Base-by-base conservation (phyloP, 495 filamentous ascomycete species). In the Jackrogersella multiformis region DNA sequence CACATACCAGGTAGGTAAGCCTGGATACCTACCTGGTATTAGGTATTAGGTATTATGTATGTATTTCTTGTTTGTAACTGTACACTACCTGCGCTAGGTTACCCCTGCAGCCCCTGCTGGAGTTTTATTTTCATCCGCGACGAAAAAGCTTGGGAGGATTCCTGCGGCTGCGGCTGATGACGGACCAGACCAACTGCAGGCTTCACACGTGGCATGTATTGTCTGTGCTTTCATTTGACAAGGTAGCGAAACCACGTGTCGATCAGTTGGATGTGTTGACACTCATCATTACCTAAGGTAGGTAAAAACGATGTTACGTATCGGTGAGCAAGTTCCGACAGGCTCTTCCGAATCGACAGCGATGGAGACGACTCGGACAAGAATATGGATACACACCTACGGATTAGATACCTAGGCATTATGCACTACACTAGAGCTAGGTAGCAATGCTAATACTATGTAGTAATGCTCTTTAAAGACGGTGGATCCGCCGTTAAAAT, bases 141-240 rank as follows among this genome's bases (percentile, higher is more conserved):
- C 46, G 13, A 28, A 16, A 30, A 16, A 30, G 53, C 21, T 28
- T 8, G 44, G 48, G 56, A 55, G 55, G 56, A 60, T 56, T 59
- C 42, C 57, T 58, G 56, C 57, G 67, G 57, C 57, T 58, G 56
- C 57, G 67, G 57, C 57, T 70, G 52, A 65, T 56, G 32, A 61
- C n/a, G 35, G 35, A 60, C 64, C 16, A 38, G 5, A 61, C 49
- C 26, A 51, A 46, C 13, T 69, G 55, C 66, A 70, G 61, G 67
- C 67, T 24, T 66, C 67, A 62, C 67, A 70, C 67, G 67, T 70
- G 67, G 67, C 56, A 46, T 60, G 4, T 35, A 7, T 46, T 52
- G 61, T 66, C 67, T 39, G 67, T 70, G 67, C 61, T 70, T 58
- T 61, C 15, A 62, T 57, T 61, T 62, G 56, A 61, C 61, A 30